Evolutionary conservation across 2,329 filamentous ascomycete genomes (phyloP), one percentile per base, ranked within the genome.

Genomic region (Colletotrichum sp.): DNA sequence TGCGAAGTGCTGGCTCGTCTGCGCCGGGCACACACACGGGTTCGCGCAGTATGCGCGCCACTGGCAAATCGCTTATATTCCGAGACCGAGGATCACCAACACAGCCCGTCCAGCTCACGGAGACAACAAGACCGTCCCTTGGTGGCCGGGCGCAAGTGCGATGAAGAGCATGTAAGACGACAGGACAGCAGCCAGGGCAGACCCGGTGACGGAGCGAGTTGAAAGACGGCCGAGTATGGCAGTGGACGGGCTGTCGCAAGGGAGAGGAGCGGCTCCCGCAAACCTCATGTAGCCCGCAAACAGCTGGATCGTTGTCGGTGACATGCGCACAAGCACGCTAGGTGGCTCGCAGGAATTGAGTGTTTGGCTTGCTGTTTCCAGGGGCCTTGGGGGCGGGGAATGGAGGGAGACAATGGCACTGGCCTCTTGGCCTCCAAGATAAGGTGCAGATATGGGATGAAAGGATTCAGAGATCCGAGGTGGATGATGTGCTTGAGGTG

Each of bases 1-100:
- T 62, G 72, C 32, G 71, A 34, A 49, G 16, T 55, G 69, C 63
- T 70, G 36, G 32, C 57, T 63, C 59, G 16, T 24, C 26, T 44
- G 18, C n/a, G 55, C 16, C 63, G 44, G 57, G 57, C 73, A 76
- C 65, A 76, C 65, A 59, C 57, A 52, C 52, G 72, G 62, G 36
- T 57, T 67, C 52, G 15, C 21, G 52, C 72, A 75, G 52, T 18
- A 24, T 34, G 34, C 18, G 72, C 52, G 70, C 44, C 36, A 32
- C 55, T 12, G 32, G 52, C 57, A 66, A 55, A 55, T 60, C 18
- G 39, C 62, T 49, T 60, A 28, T 65, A 39, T 30, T 65, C 49
- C 36, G 28, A 26, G 60, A 34, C 52, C 18, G 36, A 72, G 55
- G 60, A 66, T 44, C 39, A n/a, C 55, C 8, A 59, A n/a, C 68